phyloP scores from a whole-genome alignment of 2,329 filamentous ascomycete genomes.

The Apiospora sp. region DNA sequence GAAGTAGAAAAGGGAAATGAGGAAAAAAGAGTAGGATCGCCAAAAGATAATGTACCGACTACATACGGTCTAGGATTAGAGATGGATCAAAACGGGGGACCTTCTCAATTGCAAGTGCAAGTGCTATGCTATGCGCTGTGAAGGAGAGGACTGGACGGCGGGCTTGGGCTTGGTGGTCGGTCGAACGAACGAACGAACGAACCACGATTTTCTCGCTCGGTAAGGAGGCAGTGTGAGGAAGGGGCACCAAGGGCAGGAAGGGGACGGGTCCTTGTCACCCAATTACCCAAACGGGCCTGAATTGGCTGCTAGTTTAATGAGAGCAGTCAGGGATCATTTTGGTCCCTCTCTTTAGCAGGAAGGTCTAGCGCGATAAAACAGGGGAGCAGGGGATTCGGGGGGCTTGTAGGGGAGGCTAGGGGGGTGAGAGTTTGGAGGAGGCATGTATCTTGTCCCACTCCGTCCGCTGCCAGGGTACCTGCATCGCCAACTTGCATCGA shows the following conservation, averaged over 20 bases:
- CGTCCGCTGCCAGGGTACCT: slow-evolving; percentile 17
- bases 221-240: slow-evolving; percentile 22
- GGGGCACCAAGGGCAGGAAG: slow-evolving; percentile 9
- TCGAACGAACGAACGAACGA: slow-evolving; percentile 3
- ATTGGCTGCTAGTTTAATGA: slow-evolving; percentile 26
- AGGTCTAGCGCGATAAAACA: slow-evolving; percentile 20
- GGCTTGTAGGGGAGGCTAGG: slow-evolving; percentile 1
- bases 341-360: slow-evolving; percentile 17
- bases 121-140: not conserved
- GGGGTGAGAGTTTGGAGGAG: slow-evolving; percentile 9
- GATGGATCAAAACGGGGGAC: not conserved
- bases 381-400: not conserved
- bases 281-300: slow-evolving; percentile 26
- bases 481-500: slow-evolving; percentile 20
- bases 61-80: slow-evolving; percentile 9
- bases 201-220: slow-evolving; percentile 8
- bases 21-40: slow-evolving; percentile 21
- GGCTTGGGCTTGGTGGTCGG: slow-evolving; percentile 12
- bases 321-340: slow-evolving; percentile 38
- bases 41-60: slow-evolving; percentile 19
- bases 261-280: slow-evolving; percentile 23
- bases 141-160: slow-evolving; percentile 6
- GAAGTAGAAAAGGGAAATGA: slow-evolving; percentile 21
- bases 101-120: slow-evolving; percentile 1
- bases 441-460: slow-evolving; percentile 15